A percentile compares a stretch with the other conserved stretches of the same genome.
phyloP scores from a whole-genome alignment of 106 monocot species.

The Acorus gramineus region DNA sequence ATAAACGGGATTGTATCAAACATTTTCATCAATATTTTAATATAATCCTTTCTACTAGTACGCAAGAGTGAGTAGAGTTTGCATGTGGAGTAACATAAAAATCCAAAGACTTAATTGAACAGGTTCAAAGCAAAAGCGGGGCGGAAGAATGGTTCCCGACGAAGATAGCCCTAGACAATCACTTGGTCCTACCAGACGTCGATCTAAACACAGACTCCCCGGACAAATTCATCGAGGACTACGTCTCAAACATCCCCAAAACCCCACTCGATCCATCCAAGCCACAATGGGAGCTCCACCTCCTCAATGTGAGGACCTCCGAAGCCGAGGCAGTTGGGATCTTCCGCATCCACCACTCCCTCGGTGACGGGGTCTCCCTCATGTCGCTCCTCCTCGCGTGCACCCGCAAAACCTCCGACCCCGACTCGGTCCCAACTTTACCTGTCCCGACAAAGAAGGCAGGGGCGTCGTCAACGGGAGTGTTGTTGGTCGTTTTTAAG shows the following conservation, averaged over 20 bases:
- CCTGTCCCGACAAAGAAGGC: conserved; percentile 8
- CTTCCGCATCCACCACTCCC: conserved; percentile 69
- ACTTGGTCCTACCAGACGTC: too few relatives aligned
- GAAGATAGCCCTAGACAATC: too few relatives aligned
- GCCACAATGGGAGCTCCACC: conserved; percentile 81
- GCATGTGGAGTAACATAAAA: too few relatives aligned
- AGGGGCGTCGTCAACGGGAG: neutral
- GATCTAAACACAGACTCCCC: too few relatives aligned
- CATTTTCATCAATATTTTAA: too few relatives aligned
- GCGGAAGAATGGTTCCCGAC: too few relatives aligned
- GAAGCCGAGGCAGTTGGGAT: conserved; percentile 38
- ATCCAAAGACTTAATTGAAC: too few relatives aligned
- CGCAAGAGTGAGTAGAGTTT: too few relatives aligned
- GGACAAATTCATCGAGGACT: too few relatives aligned
- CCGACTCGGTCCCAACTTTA: conserved; percentile 30
- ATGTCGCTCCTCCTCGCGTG: conserved; percentile 79
- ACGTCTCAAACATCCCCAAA: conserved; percentile 13
- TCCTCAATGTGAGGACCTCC: conserved; percentile 54
- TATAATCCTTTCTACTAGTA: too few relatives aligned
- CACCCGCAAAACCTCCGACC: conserved; percentile 53
- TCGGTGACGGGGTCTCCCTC: conserved; percentile 81
- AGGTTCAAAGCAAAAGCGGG: too few relatives aligned
- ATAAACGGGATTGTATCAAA: too few relatives aligned
- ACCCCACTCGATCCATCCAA: conserved; percentile 27
- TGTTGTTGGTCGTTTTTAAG: neutral